Evolutionary conservation across 495 filamentous ascomycete species (phyloP), one percentile per base, ranked within the genome.

Genomic region (Monascus purpureus): DNA sequence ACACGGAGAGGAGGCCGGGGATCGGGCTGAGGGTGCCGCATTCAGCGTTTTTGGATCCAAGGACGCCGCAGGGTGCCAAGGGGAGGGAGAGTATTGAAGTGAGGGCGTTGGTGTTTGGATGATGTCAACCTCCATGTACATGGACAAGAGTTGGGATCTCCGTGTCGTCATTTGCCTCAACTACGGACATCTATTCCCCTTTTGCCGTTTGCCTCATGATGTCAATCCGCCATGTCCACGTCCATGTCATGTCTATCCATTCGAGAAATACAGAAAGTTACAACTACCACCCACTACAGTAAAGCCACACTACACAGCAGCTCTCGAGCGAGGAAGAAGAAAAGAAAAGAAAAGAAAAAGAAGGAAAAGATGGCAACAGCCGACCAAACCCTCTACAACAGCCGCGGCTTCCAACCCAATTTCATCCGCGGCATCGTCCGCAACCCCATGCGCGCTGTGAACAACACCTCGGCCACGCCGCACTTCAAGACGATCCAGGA

Each of bases 1-100:
- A 92, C 56, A 73, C 60, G 28, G 67, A 76, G 44, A 22, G 20
- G 20, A 9, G 4, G 4, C 59, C 59, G 13, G 70, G 67, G 8
- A 57, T 68, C 13, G 75, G 70, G 18, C 75, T 77, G 3, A 59
- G 82, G 41, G 71, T 81, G 33, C 77, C 85, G 22, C 85, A 94
- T 65, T 74, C 75, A 8, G 85, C 84, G 16, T 94, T 94, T 63
- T 58, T 59, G 33, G 77, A 93, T 56, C 73, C 74, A 17, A 62
- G 72, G 43, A 80, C 75, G 11, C 63, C 67, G 17, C 53, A 62
- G 18, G 77, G 67, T 15, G 74, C 65, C 9, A 64, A 64, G 45
- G 56, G 55, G 12, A 63, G 77, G 47, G 80, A 90, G 67, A 92
- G 83, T 51, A 88, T 94, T 53, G 83, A 92, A 53, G 80, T 93